Base-by-base conservation (phyloP, 2,329 filamentous ascomycete species). In the Cercospora beticola region DNA sequence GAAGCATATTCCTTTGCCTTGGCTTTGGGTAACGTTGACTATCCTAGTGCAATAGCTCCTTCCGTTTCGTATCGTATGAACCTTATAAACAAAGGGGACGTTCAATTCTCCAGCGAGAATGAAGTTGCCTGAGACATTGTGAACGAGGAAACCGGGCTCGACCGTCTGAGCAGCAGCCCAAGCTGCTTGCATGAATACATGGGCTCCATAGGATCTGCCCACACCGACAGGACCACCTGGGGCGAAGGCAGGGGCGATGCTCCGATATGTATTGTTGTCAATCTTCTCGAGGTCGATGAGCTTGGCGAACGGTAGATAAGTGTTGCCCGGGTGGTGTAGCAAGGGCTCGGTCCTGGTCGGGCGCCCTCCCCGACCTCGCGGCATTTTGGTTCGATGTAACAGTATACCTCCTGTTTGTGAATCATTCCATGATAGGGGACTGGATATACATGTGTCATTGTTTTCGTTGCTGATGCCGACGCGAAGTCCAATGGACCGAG, bases 161-260 rank as follows among this genome's bases (percentile, higher is more conserved):
- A 87, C 83, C 1, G 86, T 87, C 69, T 86, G 83, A 8, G 83
- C 83, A 8, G 86, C 86, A 16, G 86, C 86, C 79, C 84, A 87
- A 16, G 83, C 85, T 33, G 85, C 83, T 75, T 87, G 86, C n/a
- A 84, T 83, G 71, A 83, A 87, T 4, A 87, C 85, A 77, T 88
- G 85, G 1, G 86, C 85, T 12, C 86, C 86, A 75, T 86, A 87
- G 0, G 85, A 82, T 14, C 81, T 78, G 2, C 78, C 78, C 16
- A 79, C 75, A 21, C 68, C 70, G n/a, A 74, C 49, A 21, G 67
- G 62, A 2, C 75, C 78, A 3, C 80, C 82, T 0, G 84, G 83
- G 10, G 81, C 78, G 69, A 81, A 85, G 0, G 81, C 79, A 62
- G 76, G 78, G 8, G 80, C 78, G 33, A 76, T 79, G 2, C 80